Evolutionary conservation across 1,284 basidiomycete genomes (phyloP).

Genomic region (Cystobasidium sp.): DNA sequence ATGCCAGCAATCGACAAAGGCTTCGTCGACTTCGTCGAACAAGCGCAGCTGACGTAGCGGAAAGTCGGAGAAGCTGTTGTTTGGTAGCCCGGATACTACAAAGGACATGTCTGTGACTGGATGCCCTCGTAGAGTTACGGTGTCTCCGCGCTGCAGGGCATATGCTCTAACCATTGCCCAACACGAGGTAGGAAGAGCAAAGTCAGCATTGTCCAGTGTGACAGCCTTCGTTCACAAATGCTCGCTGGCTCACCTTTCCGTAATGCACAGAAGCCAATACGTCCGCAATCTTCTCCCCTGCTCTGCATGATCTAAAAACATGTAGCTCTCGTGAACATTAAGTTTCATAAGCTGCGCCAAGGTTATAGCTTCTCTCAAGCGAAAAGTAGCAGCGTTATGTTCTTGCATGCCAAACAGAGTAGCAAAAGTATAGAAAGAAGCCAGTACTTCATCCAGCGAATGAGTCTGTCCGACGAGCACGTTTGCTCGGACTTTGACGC

Average conservation of each 20-base stretch:
- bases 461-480: constrained; percentile 50
- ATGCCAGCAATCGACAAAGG: constrained; percentile 34
- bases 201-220: neutral
- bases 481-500: constrained; percentile 18
- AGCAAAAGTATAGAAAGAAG: constrained; percentile 53
- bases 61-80: constrained; percentile 26
- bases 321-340: constrained; percentile 53
- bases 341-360: constrained; percentile 53
- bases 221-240: neutral
- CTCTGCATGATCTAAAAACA: constrained; percentile 52
- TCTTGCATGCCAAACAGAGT: constrained; percentile 51
- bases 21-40: constrained; percentile 35
- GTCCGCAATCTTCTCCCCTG: constrained; percentile 52
- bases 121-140: constrained; percentile 17
- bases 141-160: constrained; percentile 34
- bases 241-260: constrained; percentile 48
- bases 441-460: constrained; percentile 50
- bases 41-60: constrained; percentile 12
- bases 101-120: constrained; percentile 23
- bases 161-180: constrained; percentile 5
- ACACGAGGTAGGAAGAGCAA: neutral
- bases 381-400: constrained; percentile 52
- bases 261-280: constrained; percentile 54
- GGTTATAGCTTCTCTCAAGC: constrained; percentile 52
- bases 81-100: neutral